A percentile compares a stretch with the other conserved stretches of the same genome.
Evolutionary conservation across 177 flowering plant species (phyloP).

Genomic region (Tripterygium wilfordii): DNA sequence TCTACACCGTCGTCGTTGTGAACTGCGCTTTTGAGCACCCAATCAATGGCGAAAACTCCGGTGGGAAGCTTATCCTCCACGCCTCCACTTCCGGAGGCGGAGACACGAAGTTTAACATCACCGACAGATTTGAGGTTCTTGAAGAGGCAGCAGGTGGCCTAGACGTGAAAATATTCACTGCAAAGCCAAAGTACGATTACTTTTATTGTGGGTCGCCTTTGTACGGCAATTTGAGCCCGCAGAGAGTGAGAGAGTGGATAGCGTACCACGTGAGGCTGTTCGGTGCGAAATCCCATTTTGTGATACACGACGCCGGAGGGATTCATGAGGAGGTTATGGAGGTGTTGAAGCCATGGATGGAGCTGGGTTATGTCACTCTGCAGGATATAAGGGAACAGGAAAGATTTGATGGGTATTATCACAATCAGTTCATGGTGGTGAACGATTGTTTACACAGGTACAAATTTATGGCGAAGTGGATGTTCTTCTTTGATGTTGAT

Average conservation of each 20-base stretch:
- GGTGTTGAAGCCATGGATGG: slow-evolving; percentile 91
- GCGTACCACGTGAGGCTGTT: slow-evolving; percentile 83
- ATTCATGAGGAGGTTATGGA: slow-evolving; percentile 61
- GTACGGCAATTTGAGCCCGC: slow-evolving; percentile 73
- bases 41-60: slow-evolving; percentile 39
- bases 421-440: slow-evolving; percentile 85
- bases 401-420: slow-evolving; percentile 83
- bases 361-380: slow-evolving; percentile 72
- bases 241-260: slow-evolving; percentile 83
- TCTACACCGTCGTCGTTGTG: slow-evolving; percentile 78
- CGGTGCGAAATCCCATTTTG: slow-evolving; percentile 71
- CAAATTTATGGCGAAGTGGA: slow-evolving; percentile 69
- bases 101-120: slow-evolving; percentile 27
- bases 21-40: slow-evolving; percentile 63
- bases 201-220: slow-evolving; percentile 82
- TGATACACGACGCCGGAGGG: slow-evolving; percentile 90
- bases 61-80: slow-evolving; percentile 49
- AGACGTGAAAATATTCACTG: slow-evolving; percentile 7
- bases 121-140: slow-evolving; percentile 39
- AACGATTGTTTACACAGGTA: slow-evolving; percentile 90
- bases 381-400: slow-evolving; percentile 82
- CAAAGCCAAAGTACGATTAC: slow-evolving; percentile 61
- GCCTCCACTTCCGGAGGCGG: slow-evolving; percentile 53
- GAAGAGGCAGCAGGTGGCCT: slow-evolving; percentile 34
- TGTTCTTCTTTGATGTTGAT: slow-evolving; percentile 90